Conservation (phyloP, 495 filamentous ascomycete species). For the Penicillium egyptiacum region DNA sequence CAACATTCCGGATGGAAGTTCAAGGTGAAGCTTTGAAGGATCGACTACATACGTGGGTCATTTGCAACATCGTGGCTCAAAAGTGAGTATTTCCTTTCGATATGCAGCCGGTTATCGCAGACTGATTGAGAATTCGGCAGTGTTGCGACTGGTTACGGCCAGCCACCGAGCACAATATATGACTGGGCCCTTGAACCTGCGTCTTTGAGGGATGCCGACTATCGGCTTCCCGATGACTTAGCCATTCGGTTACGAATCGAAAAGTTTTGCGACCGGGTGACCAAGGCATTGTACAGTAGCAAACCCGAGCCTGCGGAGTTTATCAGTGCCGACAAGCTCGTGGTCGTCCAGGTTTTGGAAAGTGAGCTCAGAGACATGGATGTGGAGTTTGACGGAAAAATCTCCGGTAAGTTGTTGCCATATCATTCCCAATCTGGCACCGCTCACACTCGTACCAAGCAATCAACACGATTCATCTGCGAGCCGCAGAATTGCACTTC, state of each 20-base stretch:
- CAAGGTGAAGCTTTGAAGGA: conserved; percentile 84
- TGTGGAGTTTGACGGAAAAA: conserved; percentile 43
- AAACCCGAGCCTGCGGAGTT: conserved; percentile 72
- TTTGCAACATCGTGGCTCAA: conserved; percentile 90
- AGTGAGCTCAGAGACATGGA: conserved; percentile 56
- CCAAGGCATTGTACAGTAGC: conserved; percentile 82
- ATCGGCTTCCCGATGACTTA: conserved; percentile 64
- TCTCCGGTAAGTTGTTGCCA: conserved; percentile 56
- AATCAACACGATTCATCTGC: conserved; percentile 52
- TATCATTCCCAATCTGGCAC: conserved; percentile 62
- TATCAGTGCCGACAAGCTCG: conserved; percentile 67
- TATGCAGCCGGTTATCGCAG: neutral
- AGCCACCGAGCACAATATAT: conserved; percentile 81
- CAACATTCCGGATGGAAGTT: conserved; percentile 74
- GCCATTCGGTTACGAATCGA: conserved; percentile 76
- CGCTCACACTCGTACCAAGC: conserved; percentile 58
- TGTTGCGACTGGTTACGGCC: conserved; percentile 86
- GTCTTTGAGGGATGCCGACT: conserved; percentile 62
- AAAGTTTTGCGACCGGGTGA: conserved; percentile 81
- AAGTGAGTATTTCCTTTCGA: conserved; percentile 42
- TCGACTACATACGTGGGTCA: conserved; percentile 84
- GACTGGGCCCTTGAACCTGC: conserved; percentile 77
- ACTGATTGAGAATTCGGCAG: conserved; percentile 39
- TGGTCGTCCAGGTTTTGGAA: conserved; percentile 59
- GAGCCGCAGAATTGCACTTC: conserved; percentile 47